Base-by-base conservation (phyloP, 1,139 yeast genomes). In the Yamadazyma oceani region DNA sequence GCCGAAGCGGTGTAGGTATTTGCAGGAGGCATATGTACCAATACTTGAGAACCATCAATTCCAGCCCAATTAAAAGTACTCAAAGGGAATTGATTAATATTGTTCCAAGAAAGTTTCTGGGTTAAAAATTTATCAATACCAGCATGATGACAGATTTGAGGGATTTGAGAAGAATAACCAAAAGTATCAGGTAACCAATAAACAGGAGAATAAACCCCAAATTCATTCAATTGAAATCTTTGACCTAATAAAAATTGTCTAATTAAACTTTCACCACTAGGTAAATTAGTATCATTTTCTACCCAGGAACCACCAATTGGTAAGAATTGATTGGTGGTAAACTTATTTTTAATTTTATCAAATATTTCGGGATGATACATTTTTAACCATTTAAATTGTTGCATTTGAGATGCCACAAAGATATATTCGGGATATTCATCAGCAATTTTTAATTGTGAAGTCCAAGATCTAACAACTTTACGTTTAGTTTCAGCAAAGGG, bases 271-370 rank as follows among this genome's bases (percentile, higher is more conserved):
- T 92, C 98, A 34, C 97, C 97, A 47, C 79, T 73, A 12, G 97
- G 97, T 65, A 92, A 74, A 60, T 92, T 92, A 13, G 97, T 90
- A 60, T 92, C 98, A 58, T 88, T 85, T 62, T 92, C 98, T 34
- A 92, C 97, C 97, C 97, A 92, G 0, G 96, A 81, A 3, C 97
- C 97, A 39, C 98, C 98, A 48, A 92, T 77, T 11, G 96, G 95
- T 36, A 88, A 73, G 55, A 90, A 92, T 49, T 85, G 83, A 38
- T 86, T 86, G 26, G 79, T 77, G 37, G 77, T 68, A 37, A 83
- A 83, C 42, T 87, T 87, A 32, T 78, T 75, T 50, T 81, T 73
- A 27, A 87, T 72, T 41, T 78, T 73, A 25, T 66, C 60, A 50
- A 80, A 87, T 30, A 87, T 73, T 29, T 82, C 87, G 0, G 97